Evolutionary conservation across 2,329 filamentous ascomycete genomes (phyloP), one percentile per base, ranked within the genome.

Genomic region (Monosporascus sp.): DNA sequence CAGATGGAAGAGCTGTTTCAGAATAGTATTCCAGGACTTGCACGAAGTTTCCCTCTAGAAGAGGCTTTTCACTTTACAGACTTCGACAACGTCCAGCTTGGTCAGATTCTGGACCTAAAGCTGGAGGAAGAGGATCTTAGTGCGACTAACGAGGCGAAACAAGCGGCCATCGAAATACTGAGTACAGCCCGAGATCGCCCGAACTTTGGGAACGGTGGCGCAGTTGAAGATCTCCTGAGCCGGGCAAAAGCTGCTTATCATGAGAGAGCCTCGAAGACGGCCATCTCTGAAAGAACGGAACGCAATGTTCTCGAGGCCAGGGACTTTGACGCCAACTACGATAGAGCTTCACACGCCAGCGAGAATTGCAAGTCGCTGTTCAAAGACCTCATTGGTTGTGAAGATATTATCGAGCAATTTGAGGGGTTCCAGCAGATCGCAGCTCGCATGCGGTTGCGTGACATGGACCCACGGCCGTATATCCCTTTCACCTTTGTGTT

Each of bases 171-270:
- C 48, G 76, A 80, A 6, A 68, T 80, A 3, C 67, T 87, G 0
- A 63, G 62, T 5, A 72, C 78, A 8, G 73, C 76, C 28, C 74
- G 81, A 9, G 81, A 83, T 57, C 72, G 76, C 1, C 74, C 77
- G 0, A 74, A 84, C 55, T 87, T 86, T 64, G 82, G 81, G 0
- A 87, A 87, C 60, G 84, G 75, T 7, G 82, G 83, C 0, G 81
- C 83, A 51, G 75, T 87, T 2, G 81, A 86, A 44, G 85, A 76
- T 24, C 60, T 84, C 1, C 66, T 85, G 3, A 71, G 75, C 51
- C 61, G 38, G 17, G 55, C 55, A 7, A 59, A 56, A 37, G 47
- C 24, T 24, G 24, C 24, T 24, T 24, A 24, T 7, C 24, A 24
- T 1, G 6, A 24, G 24, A 24, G 24, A 24, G 24, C 5, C 24